Base-by-base conservation (phyloP, 495 filamentous ascomycete genomes). In the Penicillium maclennaniae region DNA sequence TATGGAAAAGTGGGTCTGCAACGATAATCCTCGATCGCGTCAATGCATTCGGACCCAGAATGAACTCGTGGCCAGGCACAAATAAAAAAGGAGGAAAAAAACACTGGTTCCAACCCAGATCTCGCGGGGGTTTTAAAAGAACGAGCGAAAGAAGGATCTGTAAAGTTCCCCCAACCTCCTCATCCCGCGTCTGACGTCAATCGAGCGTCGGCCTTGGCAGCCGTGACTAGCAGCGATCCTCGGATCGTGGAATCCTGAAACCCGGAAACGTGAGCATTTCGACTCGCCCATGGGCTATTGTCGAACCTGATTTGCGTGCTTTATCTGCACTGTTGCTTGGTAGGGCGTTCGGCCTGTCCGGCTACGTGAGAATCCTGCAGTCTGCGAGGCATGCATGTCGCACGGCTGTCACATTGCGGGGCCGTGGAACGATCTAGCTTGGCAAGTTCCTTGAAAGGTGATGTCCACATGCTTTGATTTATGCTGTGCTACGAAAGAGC, bases 151-250 rank as follows among this genome's bases (percentile, higher is more conserved):
- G 42, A 34, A 23, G 23, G 36, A 46, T 27, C n/a, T 38, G 10
- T 12, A 10, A 34, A 34, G 9, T 14, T 2, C 43, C 49, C 49
- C 40, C 46, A 44, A 54, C 50, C 46, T 54, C 47, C 46, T 43
- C 46, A 23, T 53, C 59, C 59, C 55, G 51, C 55, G 51, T 23
- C 55, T 67, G 63, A 69, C 63, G 63, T 69, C 63, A 69, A 65
- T 16, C 28, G 25, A 55, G 59, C 60, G 63, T 62, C 61, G 50
- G 28, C 25, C 56, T 63, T 51, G 53, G 53, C 56, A 21, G 25
- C 46, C 26, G 41, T 27, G 45, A 56, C 54, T 15, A 57, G 60
- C 38, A 56, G 47, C 56, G 60, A 63, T 63, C 56, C n/a, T 17
- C 47, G 23, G 23, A 23, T 23, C 37, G 23, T 25, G 16, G n/a